Conservation (phyloP, 2,329 filamentous ascomycete species). For the Sporothrix mexicana region DNA sequence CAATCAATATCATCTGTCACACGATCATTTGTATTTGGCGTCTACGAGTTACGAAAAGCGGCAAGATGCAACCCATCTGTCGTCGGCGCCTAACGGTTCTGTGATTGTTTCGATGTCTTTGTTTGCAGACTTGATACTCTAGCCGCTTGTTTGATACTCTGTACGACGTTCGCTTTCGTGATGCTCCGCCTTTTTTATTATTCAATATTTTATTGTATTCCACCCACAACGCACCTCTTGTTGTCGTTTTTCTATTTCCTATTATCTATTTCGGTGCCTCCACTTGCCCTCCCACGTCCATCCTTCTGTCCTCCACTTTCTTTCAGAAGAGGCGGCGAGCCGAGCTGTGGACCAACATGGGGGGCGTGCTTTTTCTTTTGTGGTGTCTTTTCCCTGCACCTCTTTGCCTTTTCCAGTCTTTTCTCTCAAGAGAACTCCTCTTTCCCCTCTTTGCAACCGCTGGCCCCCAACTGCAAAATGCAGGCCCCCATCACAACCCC, state of each 20-base stretch:
- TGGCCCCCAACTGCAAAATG: conserved; percentile 8
- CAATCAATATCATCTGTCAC: background rate
- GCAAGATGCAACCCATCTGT: background rate
- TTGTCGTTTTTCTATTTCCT: background rate
- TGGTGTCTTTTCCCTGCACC: background rate
- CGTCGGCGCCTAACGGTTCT: background rate
- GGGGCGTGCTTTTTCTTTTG: background rate
- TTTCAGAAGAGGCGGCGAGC: background rate
- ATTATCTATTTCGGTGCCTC: background rate
- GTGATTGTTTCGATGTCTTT: too few relatives aligned
- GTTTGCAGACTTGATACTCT: too few relatives aligned
- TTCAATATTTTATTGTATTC: too few relatives aligned
- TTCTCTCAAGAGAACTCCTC: too few relatives aligned
- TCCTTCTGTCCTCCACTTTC: background rate
- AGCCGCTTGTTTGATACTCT: background rate
- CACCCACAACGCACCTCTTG: too few relatives aligned
- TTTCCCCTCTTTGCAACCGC: background rate
- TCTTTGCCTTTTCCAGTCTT: background rate
- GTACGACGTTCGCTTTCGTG: conserved; percentile 7
- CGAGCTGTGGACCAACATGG: conserved; percentile 8
- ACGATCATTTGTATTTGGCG: background rate
- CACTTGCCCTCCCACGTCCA: background rate
- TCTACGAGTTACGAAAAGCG: background rate
- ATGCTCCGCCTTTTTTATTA: background rate
- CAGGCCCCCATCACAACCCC: too few relatives aligned